Evolutionary conservation across 2,329 filamentous ascomycete genomes (phyloP), one percentile per base, ranked within the genome.

Genomic region (Neofusicoccum parvum): DNA sequence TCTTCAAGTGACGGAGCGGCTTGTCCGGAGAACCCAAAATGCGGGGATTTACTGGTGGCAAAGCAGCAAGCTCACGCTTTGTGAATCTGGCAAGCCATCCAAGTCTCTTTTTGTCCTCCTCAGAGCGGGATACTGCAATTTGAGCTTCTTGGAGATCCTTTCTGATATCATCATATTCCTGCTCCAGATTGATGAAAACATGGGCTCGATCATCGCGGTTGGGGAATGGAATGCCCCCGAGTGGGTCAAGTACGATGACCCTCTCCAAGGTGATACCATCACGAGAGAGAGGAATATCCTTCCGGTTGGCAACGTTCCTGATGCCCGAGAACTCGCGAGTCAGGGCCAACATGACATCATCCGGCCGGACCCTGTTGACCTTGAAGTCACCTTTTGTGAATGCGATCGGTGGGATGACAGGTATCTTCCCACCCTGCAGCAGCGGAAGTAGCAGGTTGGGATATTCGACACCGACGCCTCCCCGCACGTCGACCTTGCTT

Each of bases 141-240:
- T 74, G 72, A 12, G 64, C 64, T 15, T 60, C 23, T 5, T 45
- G 37, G 4, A 96, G 81, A 69, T 92, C 86, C 15, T 84, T 78
- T 67, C 87, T 83, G 56, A 96, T 89, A 32, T 85, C 80, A 1
- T 86, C 81, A 70, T 91, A 97, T 74, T 99, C 94, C 73, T 98
- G 93, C 73, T 96, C 91, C 65, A 99, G 84, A 71, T 99, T 99
- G 74, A 99, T 87, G 74, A 97, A 98, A 7, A 95, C 87, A 74
- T 95, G 90, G 1, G 90, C 86, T 59, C 84, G 86, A 70, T 77
- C 90, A 80, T 50, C 85, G 80, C 69, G 85, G 76, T 75, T 84
- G 79, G 71, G 84, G 75, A 66, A 92, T 0, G 95, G 95, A 51
- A 94, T 92, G 0, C 93, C 94, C 3, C 95, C 95, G 0, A 93